phyloP scores from a whole-genome alignment of 1,284 basidiomycete genomes.

The Afroboletus lepidellus region DNA sequence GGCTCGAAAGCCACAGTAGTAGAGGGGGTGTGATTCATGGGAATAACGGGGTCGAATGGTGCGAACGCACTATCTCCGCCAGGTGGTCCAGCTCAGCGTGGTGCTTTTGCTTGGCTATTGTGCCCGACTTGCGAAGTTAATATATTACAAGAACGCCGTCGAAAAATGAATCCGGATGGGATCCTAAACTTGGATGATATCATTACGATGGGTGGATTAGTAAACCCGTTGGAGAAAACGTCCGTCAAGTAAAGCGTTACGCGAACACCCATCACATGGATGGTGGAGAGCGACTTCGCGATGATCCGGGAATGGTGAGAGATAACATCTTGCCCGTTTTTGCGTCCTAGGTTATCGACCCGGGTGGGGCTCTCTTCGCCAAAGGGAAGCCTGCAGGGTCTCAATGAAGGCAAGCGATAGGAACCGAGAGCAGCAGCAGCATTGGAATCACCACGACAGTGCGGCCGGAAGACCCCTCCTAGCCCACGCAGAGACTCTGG shows the following conservation, averaged over 20 bases:
- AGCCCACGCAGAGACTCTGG: not conserved
- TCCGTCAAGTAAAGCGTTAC: not conserved
- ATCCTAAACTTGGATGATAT: not conserved
- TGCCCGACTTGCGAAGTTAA: too few species aligned
- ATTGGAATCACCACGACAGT: not conserved
- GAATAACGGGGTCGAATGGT: not conserved
- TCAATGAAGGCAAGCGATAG: not conserved
- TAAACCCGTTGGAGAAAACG: not conserved
- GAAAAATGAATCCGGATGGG: not conserved
- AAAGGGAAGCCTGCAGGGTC: not conserved
- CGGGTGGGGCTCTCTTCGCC: too few species aligned
- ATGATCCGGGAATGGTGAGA: constrained; percentile 5
- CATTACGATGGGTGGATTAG: not conserved
- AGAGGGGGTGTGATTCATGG: not conserved
- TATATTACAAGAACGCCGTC: constrained; percentile 1
- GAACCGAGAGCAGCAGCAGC: not conserved
- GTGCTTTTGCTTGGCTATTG: too few species aligned
- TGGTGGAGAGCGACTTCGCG: not conserved
- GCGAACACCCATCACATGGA: not conserved
- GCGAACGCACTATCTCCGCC: not conserved
- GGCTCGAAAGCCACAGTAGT: not conserved
- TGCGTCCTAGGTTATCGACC: too few species aligned
- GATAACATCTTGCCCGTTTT: not conserved
- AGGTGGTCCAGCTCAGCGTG: not conserved
- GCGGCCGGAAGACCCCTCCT: not conserved